A percentile compares a stretch with the other conserved stretches of the same genome.
phyloP scores from a whole-genome alignment of 352 stramenopile species.

The Phytophthora uliginosa region DNA sequence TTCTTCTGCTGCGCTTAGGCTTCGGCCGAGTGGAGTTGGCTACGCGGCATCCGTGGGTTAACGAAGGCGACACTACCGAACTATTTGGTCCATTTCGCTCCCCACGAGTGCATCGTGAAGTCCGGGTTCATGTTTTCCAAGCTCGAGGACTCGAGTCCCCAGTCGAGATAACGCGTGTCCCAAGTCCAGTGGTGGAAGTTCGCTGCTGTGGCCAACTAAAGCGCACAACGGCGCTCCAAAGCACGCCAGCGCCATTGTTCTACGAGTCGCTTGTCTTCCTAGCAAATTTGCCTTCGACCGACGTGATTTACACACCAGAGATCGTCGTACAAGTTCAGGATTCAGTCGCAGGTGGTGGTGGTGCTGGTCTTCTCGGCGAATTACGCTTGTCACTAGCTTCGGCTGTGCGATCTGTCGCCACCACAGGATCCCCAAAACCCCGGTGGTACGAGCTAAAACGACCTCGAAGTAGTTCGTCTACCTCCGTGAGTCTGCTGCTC shows the following conservation, averaged over 20 bases:
- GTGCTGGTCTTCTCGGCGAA: slow-evolving; percentile 52
- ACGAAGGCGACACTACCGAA: slow-evolving; percentile 36
- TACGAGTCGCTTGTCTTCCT: slow-evolving; percentile 86
- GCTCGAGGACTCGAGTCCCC: slow-evolving; percentile 65
- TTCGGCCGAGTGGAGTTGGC: slow-evolving; percentile 81
- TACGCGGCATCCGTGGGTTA: slow-evolving; percentile 56
- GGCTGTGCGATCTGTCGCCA: slow-evolving; percentile 52
- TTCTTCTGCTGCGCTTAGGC: slow-evolving; percentile 63
- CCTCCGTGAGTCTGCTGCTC: slow-evolving; percentile 26
- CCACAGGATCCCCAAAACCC: slow-evolving; percentile 57
- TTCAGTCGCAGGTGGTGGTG: slow-evolving; percentile 36
- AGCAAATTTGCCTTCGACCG: slow-evolving; percentile 50
- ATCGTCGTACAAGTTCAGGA: slow-evolving; percentile 83
- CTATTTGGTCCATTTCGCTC: slow-evolving; percentile 63
- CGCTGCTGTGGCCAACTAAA: slow-evolving; percentile 73
- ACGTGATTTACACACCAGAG: slow-evolving; percentile 71
- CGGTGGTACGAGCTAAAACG: slow-evolving; percentile 56
- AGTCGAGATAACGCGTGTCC: slow-evolving; percentile 50
- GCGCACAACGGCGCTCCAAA: slow-evolving; percentile 54
- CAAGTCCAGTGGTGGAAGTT: slow-evolving; percentile 86
- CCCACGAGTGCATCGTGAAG: slow-evolving; percentile 60
- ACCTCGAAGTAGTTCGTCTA: slow-evolving; percentile 23
- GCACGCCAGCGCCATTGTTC: slow-evolving; percentile 81
- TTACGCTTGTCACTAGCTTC: slow-evolving; percentile 57
- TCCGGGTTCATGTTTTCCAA: slow-evolving; percentile 91